These are phyloP conservation scores for Boletellus sp. DNA, from an alignment of 768 basidiomycete species.

Conservation along the genomic window DNA sequence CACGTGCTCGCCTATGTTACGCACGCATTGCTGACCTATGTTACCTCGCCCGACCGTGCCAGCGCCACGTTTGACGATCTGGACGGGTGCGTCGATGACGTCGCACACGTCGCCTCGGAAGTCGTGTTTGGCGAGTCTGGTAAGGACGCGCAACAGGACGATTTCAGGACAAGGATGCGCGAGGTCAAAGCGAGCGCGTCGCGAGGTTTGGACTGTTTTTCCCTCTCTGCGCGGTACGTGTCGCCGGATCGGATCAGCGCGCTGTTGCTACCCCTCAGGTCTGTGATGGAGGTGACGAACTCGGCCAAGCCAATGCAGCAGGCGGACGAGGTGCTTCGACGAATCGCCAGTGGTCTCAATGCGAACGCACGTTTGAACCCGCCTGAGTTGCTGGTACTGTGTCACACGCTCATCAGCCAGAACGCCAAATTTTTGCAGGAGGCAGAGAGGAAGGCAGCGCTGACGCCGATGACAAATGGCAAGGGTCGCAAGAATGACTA, in stretches of 20 bases:
- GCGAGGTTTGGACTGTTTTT: slow-evolving; percentile 84
- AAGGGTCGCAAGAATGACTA: slow-evolving; percentile 46
- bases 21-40: slow-evolving; percentile 78
- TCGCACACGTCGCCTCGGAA: slow-evolving; percentile 78
- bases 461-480: slow-evolving; percentile 23
- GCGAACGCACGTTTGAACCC: slow-evolving; percentile 70
- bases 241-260: slow-evolving; percentile 73
- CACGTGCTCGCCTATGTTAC: slow-evolving; percentile 85
- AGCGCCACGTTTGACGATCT: slow-evolving; percentile 54
- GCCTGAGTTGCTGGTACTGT: slow-evolving; percentile 71
- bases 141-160: slow-evolving; percentile 82
- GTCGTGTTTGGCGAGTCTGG: slow-evolving; percentile 94
- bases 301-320: slow-evolving; percentile 74
- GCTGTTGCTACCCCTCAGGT: slow-evolving; percentile 73
- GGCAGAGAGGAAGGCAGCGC: slow-evolving; percentile 36
- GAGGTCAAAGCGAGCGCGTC: slow-evolving; percentile 83
- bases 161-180: slow-evolving; percentile 91
- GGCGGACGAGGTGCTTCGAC: slow-evolving; percentile 84
- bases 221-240: slow-evolving; percentile 72
- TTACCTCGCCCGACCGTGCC: slow-evolving; percentile 59
- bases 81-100: slow-evolving; percentile 73
- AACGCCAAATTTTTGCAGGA: slow-evolving; percentile 85
- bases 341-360: slow-evolving; percentile 81
- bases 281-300: slow-evolving; percentile 83
- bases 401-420: slow-evolving; percentile 86